These are phyloP conservation scores for Fusarium chlamydosporum DNA, from an alignment of 2,329 filamentous ascomycete species.

Conservation along the genomic window DNA sequence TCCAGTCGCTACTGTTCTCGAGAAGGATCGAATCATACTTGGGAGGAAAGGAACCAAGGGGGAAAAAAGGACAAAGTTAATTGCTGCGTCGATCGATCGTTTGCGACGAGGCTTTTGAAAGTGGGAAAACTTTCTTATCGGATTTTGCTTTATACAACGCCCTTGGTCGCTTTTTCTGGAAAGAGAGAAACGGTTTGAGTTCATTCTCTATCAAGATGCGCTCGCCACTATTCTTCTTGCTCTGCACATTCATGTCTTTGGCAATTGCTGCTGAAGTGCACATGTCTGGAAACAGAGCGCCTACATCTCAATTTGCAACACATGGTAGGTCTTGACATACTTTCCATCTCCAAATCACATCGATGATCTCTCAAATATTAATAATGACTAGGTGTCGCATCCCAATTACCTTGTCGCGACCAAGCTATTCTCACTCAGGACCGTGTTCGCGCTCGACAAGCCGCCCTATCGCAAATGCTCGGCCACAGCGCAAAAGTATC, in stretches of 20 bases:
- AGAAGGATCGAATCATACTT: conserved; percentile 3
- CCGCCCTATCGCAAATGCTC: conserved; percentile 81
- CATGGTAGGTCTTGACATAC: conserved; percentile 37
- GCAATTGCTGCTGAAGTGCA: conserved; percentile 33
- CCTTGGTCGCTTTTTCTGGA: not conserved
- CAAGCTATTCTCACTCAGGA: conserved; percentile 82
- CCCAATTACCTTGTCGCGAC: conserved; percentile 75
- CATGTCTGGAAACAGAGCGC: conserved; percentile 38
- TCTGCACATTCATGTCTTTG: conserved; percentile 35
- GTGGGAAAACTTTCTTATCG: conserved; percentile 19
- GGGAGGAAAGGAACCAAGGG: not conserved
- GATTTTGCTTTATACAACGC: conserved; percentile 19
- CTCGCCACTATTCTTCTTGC: conserved; percentile 33
- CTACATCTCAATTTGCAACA: conserved; percentile 43
- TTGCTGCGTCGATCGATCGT: conserved; percentile 18
- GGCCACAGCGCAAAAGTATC: conserved; percentile 89
- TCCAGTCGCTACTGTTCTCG: conserved; percentile 35
- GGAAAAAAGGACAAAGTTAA: conserved; percentile 18
- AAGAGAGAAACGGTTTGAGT: conserved; percentile 1
- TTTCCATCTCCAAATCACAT: not conserved
- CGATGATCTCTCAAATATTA: conserved; percentile 12
- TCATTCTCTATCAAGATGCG: conserved; percentile 36
- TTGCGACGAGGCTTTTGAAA: conserved; percentile 18
- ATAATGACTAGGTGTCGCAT: conserved; percentile 74
- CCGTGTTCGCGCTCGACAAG: conserved; percentile 80